Base-by-base conservation (phyloP, 176 grass and related monocot species). In the Triticum monococcum region DNA sequence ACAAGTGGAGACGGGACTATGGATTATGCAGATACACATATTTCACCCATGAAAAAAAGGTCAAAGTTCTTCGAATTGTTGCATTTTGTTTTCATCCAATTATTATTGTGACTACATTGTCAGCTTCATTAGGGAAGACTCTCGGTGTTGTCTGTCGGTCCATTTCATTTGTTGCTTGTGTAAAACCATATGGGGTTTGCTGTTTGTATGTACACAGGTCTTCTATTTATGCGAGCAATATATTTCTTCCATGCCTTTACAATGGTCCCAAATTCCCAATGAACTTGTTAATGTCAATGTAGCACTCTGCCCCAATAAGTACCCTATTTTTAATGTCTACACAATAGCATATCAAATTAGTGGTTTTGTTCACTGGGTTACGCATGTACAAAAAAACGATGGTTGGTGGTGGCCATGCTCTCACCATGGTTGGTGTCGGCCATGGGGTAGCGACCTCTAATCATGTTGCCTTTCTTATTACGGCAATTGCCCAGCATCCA, bases 81-180 rank as follows among this genome's bases (percentile, higher is more conserved):
- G 31, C 14, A 65, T 32, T 80, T 91, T 75, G 76, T 83, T 88
- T 88, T 33, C 25, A 17, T 88, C 52, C 71, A 35, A 50, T 78
- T 64, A 36, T 59, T 4, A 30, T 59, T 0, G 28, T 46, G 6
- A 56, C 46, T 33, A 43, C 17, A 85, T 85, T 85, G 64, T 85
- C 83, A 71, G 52, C 69, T 82, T 26, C 43, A 30, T 52, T 82
- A 88, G 73, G 65, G 78, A 75, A 85, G 82, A 82, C 81, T 72
- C 54, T 26, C 23, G 12, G 71, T 45, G 18, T 46, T 48, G 62
- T 88, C 69, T 24, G 64, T 40, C 54, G 12, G 61, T 85, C 64
- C 46, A 88, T 91, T 88, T 5, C 82, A 91, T 91, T 91, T 85
- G 86, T 91, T 91, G 78, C 62, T 88, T 91, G 45, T 88, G 56